A percentile compares a stretch with the other conserved stretches of the same genome.
phyloP scores from a whole-genome alignment of 169 alveolate genomes.

The Eimeria maxima region DNA sequence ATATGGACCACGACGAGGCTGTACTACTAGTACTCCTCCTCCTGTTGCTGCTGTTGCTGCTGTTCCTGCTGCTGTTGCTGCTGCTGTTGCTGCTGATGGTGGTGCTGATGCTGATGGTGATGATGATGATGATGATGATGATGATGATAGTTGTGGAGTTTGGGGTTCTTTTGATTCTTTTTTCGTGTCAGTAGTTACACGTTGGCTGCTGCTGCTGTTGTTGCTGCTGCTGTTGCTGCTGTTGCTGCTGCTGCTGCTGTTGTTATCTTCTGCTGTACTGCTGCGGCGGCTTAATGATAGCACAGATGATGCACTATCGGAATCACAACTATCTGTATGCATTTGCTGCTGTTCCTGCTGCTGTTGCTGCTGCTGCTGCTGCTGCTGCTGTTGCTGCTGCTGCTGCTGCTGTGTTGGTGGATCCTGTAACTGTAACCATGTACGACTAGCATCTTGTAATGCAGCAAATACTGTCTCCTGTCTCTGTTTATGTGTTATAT shows the following conservation, averaged over 20 bases:
- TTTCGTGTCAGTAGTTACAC: background rate
- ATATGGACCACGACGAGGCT: slow-evolving; percentile 18
- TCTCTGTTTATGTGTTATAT: background rate
- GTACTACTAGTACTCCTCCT: too few relatives aligned
- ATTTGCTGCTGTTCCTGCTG: too few relatives aligned
- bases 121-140: background rate
- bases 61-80: background rate
- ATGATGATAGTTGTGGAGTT: too few relatives aligned
- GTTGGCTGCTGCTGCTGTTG: background rate
- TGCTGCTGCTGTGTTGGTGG: too few relatives aligned
- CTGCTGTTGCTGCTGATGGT: background rate
- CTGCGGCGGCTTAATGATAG: slow-evolving; percentile 41
- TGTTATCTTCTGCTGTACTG: slow-evolving; percentile 1
- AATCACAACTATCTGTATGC: background rate
- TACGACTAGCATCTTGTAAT: slow-evolving; percentile 50
- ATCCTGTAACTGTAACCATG: slow-evolving; percentile 53
- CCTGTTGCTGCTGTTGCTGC: slow-evolving; percentile 45
- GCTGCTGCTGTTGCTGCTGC: slow-evolving; percentile 64
- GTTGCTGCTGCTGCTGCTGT: too few relatives aligned
- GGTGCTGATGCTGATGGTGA: background rate
- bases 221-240: background rate
- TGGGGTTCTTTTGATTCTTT: too few relatives aligned
- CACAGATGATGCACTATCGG: slow-evolving; percentile 53
- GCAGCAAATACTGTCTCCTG: slow-evolving; percentile 11
- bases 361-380: background rate